Base-by-base conservation (phyloP, 208 protist genomes). In the Trypanosomatidae sp. region DNA sequence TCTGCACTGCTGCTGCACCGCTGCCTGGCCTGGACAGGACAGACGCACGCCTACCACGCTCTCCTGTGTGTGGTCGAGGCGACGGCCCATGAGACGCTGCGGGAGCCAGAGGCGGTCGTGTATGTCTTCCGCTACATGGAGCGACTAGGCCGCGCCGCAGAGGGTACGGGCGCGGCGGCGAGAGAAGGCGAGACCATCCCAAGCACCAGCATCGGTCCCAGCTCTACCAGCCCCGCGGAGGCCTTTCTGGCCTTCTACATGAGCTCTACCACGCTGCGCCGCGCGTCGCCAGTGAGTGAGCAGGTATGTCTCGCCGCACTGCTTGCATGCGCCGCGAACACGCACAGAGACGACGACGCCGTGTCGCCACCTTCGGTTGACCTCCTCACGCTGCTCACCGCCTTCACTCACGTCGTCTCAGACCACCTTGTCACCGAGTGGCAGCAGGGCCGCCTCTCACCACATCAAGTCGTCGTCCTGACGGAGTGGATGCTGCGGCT, bases 11-110 rank as follows among this genome's bases (percentile, higher is more conserved):
- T 80, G 19, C 70, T 80, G 70, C 66, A 66, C 36, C 76, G 70
- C 17, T 71, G 66, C 49, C 46, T 80, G 39, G 76, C 70, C 17
- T 80, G 76, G 76, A 30, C 69, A 13, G 69, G 76, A 25, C 76
- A 75, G 46, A 43, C 69, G 28, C 55, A 53, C 41, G 19, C 43
- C 53, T 80, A 80, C 50, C 70, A 59, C 1, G 47, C 46, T 3
- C 70, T 80, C 9, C 67, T 84, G 65, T 71, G 52, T 13, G 71
- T 76, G 2, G 43, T 84, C 9, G 79, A 84, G 53, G 71, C 41
- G 5, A 44, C 66, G 25, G 79, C 68, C 41, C 72, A 77, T 46
- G 71, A 74, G 62, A 68, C 75, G 19, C 69, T 84, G 49, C 70
- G 74, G 25, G 62, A 71, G 50, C 67, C 79, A 3, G 69, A 58